Conservation (phyloP, 306 rosid species). For the Mimosa pudica region DNA sequence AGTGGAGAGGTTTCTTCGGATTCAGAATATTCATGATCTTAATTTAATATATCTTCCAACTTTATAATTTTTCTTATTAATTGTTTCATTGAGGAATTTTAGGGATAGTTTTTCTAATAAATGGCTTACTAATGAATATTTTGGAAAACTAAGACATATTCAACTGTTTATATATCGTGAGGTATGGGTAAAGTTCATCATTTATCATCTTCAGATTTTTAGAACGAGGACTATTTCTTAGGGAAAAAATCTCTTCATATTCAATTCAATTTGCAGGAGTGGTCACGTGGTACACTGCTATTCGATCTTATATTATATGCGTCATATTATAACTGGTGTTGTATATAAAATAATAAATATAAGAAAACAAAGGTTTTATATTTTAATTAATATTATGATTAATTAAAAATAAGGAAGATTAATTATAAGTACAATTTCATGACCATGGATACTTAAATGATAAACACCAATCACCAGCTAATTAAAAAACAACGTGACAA, state of each 20-base stretch:
- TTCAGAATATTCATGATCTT: no score
- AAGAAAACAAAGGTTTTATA: background rate
- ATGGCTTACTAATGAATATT: no score
- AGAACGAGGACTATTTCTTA: no score
- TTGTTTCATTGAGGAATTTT: no score
- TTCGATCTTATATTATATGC: background rate
- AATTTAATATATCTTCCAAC: no score
- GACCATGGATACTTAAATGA: background rate
- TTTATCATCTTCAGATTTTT: background rate
- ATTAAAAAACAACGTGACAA: constrained; percentile 8
- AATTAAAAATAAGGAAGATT: background rate
- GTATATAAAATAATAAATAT: background rate
- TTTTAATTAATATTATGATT: background rate
- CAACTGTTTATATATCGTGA: no score
- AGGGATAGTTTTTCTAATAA: no score
- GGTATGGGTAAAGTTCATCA: background rate
- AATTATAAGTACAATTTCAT: background rate
- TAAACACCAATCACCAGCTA: background rate
- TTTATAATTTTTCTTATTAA: no score
- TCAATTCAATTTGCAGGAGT: background rate
- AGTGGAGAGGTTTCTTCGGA: no score
- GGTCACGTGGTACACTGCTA: background rate
- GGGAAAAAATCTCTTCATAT: background rate
- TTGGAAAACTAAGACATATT: no score
- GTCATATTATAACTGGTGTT: background rate